Evolutionary conservation across 768 basidiomycete species (phyloP).

Genomic region (Hygrophoropsis aurantiaca): DNA sequence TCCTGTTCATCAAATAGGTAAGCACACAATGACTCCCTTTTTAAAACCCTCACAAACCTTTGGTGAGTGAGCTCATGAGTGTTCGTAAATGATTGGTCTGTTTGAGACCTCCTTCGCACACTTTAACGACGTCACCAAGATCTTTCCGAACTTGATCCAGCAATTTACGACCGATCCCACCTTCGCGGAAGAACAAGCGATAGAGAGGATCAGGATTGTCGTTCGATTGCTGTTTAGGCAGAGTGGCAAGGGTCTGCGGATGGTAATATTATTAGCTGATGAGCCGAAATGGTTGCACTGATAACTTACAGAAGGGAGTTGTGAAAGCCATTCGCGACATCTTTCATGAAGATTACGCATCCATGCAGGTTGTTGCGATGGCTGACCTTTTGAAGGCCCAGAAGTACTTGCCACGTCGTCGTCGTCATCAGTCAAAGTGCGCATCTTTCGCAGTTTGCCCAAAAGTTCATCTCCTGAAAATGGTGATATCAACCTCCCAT

Average conservation of each 20-base stretch:
- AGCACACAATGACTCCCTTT: not conserved
- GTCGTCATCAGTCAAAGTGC: slow-evolving; percentile 83
- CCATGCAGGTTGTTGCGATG: slow-evolving; percentile 87
- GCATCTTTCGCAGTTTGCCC: slow-evolving; percentile 89
- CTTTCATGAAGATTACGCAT: slow-evolving; percentile 85
- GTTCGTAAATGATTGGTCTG: slow-evolving; percentile 96
- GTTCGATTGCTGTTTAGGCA: slow-evolving; percentile 56
- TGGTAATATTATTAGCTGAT: slow-evolving; percentile 9
- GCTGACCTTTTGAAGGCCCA: slow-evolving; percentile 61
- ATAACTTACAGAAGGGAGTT: slow-evolving; percentile 67
- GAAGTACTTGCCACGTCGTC: slow-evolving; percentile 55
- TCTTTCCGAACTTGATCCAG: slow-evolving; percentile 80
- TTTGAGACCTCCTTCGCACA: slow-evolving; percentile 85
- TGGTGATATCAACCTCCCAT: not conserved
- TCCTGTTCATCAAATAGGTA: slow-evolving; percentile 47
- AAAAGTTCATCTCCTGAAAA: slow-evolving; percentile 74
- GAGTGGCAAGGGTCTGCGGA: slow-evolving; percentile 58
- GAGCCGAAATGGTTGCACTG: not conserved
- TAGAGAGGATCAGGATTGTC: slow-evolving; percentile 84
- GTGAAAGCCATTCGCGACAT: slow-evolving; percentile 79
- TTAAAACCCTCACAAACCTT: slow-evolving; percentile 53
- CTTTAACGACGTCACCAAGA: slow-evolving; percentile 75
- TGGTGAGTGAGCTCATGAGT: slow-evolving; percentile 85
- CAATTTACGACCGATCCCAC: slow-evolving; percentile 74
- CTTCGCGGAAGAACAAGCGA: slow-evolving; percentile 87